Evolutionary conservation across 2,329 filamentous ascomycete species (phyloP), one percentile per base, ranked within the genome.

Genomic region (Colletotrichum melonis): DNA sequence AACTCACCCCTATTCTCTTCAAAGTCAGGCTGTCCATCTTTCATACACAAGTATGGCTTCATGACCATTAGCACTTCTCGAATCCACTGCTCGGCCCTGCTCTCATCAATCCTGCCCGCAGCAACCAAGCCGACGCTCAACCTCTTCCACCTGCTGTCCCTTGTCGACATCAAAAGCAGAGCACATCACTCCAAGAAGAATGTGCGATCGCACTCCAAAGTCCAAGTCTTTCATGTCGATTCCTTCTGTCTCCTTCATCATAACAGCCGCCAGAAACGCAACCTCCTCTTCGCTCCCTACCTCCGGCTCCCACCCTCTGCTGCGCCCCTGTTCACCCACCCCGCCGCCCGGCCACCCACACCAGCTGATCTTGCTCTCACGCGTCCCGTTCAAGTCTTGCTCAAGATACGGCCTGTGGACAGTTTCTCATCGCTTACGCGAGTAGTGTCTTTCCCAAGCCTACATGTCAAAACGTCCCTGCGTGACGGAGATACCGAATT

Each of bases 231-330:
- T 35, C 42, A 63, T 38, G 4, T n/a, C 62, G 28, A 70, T 11
- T 16, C 64, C 69, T 30, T 75, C 65, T 6, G 73, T 72, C 28
- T 76, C 64, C 42, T 63, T 69, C 54, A 52, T 67, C n/a, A 69
- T 74, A 65, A 76, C 64, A 28, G 72, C 73, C 16, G 74, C 69
- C 28, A 76, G 38, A 56, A 76, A 76, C n/a, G 65, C 63, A 32
- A 75, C 30, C 64, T 76, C 74, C 67, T 76, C 74, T 32, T 72
- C 74, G 66, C 74, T 76, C 22, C 73, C 74, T 3, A 76, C n/a
- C 49, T 76, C 73, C 5, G 63, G 68, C 54, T 72, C 67, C 73
- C 73, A 76, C 14, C 75, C 73, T 49, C 72, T 57, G 16, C 4
- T 4, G 30, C 56, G 68, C 55, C 64, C 54, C 55, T 38, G 11